Conservation (phyloP, 1,284 basidiomycete genomes). For the Abortiporus biennis region DNA sequence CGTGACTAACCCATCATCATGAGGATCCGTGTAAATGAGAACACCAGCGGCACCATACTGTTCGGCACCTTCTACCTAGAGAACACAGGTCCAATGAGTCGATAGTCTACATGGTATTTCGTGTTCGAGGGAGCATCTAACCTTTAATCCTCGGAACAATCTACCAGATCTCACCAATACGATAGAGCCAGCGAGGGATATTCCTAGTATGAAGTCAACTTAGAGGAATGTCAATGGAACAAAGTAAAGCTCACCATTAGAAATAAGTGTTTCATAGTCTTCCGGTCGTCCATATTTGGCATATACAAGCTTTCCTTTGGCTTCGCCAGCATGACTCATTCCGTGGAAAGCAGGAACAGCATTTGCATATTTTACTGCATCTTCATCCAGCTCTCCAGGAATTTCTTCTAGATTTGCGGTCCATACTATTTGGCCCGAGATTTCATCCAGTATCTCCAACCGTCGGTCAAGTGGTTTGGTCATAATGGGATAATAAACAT, state of each 20-base stretch:
- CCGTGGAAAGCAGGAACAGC: slow-evolving; percentile 69
- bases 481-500: slow-evolving; percentile 78
- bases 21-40: slow-evolving; percentile 86
- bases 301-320: slow-evolving; percentile 68
- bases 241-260: not conserved
- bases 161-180: slow-evolving; percentile 78
- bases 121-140: slow-evolving; percentile 21
- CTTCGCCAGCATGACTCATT: slow-evolving; percentile 56
- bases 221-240: no score
- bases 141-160: slow-evolving; percentile 83
- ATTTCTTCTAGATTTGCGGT: slow-evolving; percentile 64
- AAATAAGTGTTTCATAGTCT: slow-evolving; percentile 28
- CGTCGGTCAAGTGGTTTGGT: slow-evolving; percentile 67
- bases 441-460: slow-evolving; percentile 52
- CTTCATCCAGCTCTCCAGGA: slow-evolving; percentile 55
- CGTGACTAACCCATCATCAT: slow-evolving; percentile 84
- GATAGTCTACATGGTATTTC: no score
- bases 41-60: slow-evolving; percentile 73
- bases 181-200: slow-evolving; percentile 74
- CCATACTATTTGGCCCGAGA: slow-evolving; percentile 52
- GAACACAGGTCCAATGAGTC: not conserved
- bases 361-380: slow-evolving; percentile 32
- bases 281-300: slow-evolving; percentile 77
- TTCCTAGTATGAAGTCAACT: slow-evolving; percentile 35
- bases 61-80: slow-evolving; percentile 45